These are phyloP conservation scores for Cutaneotrichosporon arboriforme DNA, from an alignment of 1,284 basidiomycete species.

Conservation along the genomic window DNA sequence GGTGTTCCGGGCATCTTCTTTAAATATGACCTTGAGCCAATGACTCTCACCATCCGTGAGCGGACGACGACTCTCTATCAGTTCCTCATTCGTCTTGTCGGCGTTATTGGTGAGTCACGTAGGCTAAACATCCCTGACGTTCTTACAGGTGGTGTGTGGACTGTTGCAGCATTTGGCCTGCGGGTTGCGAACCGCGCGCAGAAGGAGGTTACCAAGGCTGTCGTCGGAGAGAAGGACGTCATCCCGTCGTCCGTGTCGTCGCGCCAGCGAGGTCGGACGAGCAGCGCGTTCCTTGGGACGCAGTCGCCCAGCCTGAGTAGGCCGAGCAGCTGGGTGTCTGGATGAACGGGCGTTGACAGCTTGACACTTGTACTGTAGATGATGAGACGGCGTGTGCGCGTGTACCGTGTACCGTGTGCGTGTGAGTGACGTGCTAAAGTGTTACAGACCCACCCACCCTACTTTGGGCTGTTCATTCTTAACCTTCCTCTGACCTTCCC, in stretches of 20 bases:
- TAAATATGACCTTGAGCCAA: slow-evolving; percentile 92
- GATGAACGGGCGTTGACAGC: neutral
- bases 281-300: slow-evolving; percentile 6
- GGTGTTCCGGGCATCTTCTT: slow-evolving; percentile 92
- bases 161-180: slow-evolving; percentile 45
- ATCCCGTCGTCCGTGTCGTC: slow-evolving; percentile 26
- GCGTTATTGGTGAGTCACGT: slow-evolving; percentile 38
- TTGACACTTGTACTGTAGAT: too few species aligned
- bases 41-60: slow-evolving; percentile 77
- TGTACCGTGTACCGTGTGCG: too few species aligned
- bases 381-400: too few species aligned
- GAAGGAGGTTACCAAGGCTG: slow-evolving; percentile 35
- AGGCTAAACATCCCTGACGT: neutral
- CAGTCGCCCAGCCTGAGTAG: slow-evolving; percentile 5
- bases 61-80: slow-evolving; percentile 75
- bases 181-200: slow-evolving; percentile 46
- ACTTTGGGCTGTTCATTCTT: too few species aligned
- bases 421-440: too few species aligned
- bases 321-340: slow-evolving; percentile 16
- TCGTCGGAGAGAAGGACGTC: slow-evolving; percentile 32
- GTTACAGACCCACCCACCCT: too few species aligned
- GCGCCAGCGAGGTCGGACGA: slow-evolving; percentile 6
- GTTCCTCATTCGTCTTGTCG: slow-evolving; percentile 67
- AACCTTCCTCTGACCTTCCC: too few species aligned
- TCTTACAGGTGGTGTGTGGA: slow-evolving; percentile 47